Conservation (phyloP, 176 grass and related monocot species). For the Carex pumila region DNA sequence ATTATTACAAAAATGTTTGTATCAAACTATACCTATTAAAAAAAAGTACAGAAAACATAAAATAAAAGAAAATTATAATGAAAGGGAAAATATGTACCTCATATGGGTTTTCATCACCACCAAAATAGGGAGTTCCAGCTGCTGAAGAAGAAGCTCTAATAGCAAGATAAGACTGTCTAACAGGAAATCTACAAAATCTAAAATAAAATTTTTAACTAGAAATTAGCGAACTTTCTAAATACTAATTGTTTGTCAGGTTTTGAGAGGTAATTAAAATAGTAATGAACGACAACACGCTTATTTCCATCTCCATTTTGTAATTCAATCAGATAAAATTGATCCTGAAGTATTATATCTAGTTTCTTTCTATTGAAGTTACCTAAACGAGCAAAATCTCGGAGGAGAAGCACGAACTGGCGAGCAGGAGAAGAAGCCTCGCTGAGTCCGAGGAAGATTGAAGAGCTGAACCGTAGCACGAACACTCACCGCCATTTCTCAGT, state of each 20-base stretch:
- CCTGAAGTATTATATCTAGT: background rate
- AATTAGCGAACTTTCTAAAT: background rate
- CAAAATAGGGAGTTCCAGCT: slow-evolving; percentile 41
- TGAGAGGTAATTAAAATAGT: background rate
- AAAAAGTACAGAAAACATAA: background rate
- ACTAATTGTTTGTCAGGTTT: background rate
- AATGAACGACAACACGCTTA: background rate
- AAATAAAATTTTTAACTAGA: background rate
- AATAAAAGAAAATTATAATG: background rate
- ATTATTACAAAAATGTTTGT: background rate
- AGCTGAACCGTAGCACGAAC: background rate
- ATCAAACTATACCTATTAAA: background rate
- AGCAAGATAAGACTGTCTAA: slow-evolving; percentile 16
- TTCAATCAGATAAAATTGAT: background rate
- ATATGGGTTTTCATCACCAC: slow-evolving; percentile 72
- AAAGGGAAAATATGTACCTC: slow-evolving; percentile 38
- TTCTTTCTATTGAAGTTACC: slow-evolving; percentile 8
- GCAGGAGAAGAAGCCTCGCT: background rate
- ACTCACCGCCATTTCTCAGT: slow-evolving; percentile 13
- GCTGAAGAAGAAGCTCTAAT: slow-evolving; percentile 42
- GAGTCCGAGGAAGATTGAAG: background rate
- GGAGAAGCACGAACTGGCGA: slow-evolving; percentile 6
- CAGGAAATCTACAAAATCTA: slow-evolving; percentile 32
- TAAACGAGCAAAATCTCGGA: slow-evolving; percentile 11
- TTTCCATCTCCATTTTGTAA: background rate